Percentiles rank a stretch among this genome's conserved stretches.
Conservation (phyloP, 2,329 filamentous ascomycete genomes). For the Pseudocercospora musae region DNA sequence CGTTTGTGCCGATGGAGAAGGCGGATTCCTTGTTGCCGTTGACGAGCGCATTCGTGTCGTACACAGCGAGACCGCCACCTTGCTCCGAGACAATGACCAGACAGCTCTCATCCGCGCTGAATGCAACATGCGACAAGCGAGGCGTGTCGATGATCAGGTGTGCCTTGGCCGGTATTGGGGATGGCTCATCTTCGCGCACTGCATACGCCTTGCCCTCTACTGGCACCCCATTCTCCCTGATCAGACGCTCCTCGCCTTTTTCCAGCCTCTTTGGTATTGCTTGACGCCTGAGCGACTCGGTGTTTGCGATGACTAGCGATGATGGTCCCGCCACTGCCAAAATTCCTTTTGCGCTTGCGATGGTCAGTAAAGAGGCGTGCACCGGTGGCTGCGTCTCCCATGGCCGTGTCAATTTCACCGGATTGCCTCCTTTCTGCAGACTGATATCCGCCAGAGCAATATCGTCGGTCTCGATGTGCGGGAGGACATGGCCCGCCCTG, state of each 20-base stretch:
- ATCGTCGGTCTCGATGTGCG: conserved; percentile 71
- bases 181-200: conserved; percentile 7
- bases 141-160: conserved; percentile 48
- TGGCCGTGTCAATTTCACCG: conserved; percentile 68
- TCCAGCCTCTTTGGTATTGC: conserved; percentile 31
- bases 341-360: conserved; percentile 76
- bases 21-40: conserved; percentile 64
- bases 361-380: conserved; percentile 76
- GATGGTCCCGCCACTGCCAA: conserved; percentile 86
- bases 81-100: conserved; percentile 78
- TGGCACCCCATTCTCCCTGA: neutral
- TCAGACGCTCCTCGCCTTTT: conserved; percentile 1
- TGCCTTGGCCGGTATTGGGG: conserved; percentile 2
- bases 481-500: conserved; percentile 57
- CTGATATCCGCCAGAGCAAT: conserved; percentile 69
- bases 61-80: conserved; percentile 78
- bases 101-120: conserved; percentile 84
- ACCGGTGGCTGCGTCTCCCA: conserved; percentile 74
- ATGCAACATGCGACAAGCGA: conserved; percentile 81
- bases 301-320: conserved; percentile 69
- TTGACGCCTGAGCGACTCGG: conserved; percentile 75
- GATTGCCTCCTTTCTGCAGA: conserved; percentile 65
- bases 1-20: conserved; percentile 74
- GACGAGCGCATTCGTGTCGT: conserved; percentile 67
- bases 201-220: neutral